Conservation (phyloP, 192 early-diverging fungal species). For the Diversispora epigaea region DNA sequence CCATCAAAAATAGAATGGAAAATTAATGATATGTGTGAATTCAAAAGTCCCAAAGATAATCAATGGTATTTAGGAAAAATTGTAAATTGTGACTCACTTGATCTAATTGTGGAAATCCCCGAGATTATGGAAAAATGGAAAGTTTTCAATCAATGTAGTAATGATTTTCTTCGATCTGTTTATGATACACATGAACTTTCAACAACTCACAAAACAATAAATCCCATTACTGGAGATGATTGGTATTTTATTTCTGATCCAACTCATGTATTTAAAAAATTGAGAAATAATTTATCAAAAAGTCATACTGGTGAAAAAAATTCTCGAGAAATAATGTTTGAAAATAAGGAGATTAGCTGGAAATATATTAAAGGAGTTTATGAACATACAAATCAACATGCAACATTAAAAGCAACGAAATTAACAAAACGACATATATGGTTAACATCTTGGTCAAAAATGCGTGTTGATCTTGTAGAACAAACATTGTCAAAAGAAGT, state of each 20-base stretch:
- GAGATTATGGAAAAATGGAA: not conserved
- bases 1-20: not conserved
- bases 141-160: not conserved
- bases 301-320: not conserved
- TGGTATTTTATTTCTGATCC: conserved; percentile 3
- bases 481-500: not conserved
- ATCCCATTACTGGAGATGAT: not conserved
- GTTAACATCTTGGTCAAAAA: no score
- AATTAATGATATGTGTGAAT: not conserved
- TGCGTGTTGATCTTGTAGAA: not conserved
- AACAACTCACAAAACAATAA: not conserved
- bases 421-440: no score
- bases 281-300: not conserved
- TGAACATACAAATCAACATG: not conserved
- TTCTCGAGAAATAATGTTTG: no score
- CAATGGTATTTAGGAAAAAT: conserved; percentile 5
- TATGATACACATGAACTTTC: not conserved
- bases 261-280: not conserved
- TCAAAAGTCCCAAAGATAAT: not conserved
- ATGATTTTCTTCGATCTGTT: not conserved
- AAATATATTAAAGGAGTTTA: no score
- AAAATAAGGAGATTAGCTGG: no score
- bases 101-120: not conserved
- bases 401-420: not conserved
- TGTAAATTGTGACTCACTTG: not conserved